phyloP scores from a whole-genome alignment of 495 filamentous ascomycete genomes.

The Trichoderma virens region DNA sequence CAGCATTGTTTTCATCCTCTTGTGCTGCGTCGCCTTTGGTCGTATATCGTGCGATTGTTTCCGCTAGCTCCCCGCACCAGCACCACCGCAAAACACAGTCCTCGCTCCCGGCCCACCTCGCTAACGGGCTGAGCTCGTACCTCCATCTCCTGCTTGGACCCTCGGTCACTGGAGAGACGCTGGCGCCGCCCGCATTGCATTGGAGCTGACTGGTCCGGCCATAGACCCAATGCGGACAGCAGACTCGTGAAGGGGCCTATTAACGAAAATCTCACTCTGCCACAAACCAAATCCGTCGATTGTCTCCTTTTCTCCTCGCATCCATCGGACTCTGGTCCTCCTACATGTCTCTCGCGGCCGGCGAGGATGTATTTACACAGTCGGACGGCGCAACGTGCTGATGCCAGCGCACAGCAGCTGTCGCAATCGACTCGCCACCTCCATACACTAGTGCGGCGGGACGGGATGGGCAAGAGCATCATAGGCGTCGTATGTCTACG shows the following conservation, averaged over 20 bases:
- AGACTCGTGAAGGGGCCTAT: not conserved
- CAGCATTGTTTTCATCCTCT: not conserved
- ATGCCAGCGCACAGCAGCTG: constrained; percentile 1
- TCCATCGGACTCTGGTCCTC: not conserved
- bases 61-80: not conserved
- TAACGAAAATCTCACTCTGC: not conserved
- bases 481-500: not conserved
- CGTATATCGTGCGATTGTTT: not conserved
- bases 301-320: not conserved
- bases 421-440: constrained; percentile 3
- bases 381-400: not conserved
- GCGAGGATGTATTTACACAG: constrained; percentile 3
- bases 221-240: constrained; percentile 1
- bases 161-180: constrained; percentile 8
- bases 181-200: constrained; percentile 1
- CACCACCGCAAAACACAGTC: not conserved
- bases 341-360: constrained; percentile 7
- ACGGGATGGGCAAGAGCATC: not conserved
- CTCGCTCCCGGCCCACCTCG: constrained; percentile 2
- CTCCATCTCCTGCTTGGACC: constrained; percentile 1
- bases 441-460: not conserved
- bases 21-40: not conserved
- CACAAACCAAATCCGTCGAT: not conserved
- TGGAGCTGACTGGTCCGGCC: not conserved
- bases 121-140: not conserved